Evolutionary conservation across 345 rosid species (phyloP).

Genomic region (Firmiana major): DNA sequence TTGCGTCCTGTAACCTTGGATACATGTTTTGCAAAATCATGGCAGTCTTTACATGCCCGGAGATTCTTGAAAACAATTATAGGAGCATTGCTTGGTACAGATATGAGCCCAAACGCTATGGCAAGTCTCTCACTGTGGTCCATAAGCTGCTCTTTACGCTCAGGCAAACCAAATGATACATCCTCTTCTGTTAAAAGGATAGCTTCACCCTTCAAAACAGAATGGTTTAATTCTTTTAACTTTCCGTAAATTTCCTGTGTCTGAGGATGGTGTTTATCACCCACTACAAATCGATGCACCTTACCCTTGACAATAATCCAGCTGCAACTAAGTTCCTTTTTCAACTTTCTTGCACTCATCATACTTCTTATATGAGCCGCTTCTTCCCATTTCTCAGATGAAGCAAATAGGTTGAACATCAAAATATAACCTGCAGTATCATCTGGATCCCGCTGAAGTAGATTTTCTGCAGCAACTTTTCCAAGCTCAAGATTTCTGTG

Average conservation of each 20-base stretch:
- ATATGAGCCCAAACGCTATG: constrained; percentile 63
- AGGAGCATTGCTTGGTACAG: constrained; percentile 38
- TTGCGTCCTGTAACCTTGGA: constrained; percentile 46
- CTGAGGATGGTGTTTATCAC: constrained; percentile 69
- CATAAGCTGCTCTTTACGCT: constrained; percentile 53
- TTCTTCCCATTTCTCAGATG: constrained; percentile 61
- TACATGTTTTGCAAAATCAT: constrained; percentile 65
- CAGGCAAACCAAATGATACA: constrained; percentile 36
- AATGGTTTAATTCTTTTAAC: constrained; percentile 42
- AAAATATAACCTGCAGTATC: constrained; percentile 66
- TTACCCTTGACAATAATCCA: constrained; percentile 63
- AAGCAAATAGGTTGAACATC: constrained; percentile 56
- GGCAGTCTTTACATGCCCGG: constrained; percentile 66
- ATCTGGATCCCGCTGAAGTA: constrained; percentile 49
- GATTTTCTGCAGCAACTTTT: constrained; percentile 52
- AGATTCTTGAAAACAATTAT: constrained; percentile 71
- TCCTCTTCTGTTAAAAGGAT: constrained; percentile 33
- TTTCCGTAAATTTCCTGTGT: constrained; percentile 51
- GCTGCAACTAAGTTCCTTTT: constrained; percentile 72
- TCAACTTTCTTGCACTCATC: constrained; percentile 56
- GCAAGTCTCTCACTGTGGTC: constrained; percentile 82
- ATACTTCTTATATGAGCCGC: constrained; percentile 55
- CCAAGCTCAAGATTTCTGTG: constrained; percentile 63
- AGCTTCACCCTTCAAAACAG: constrained; percentile 14
- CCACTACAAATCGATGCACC: constrained; percentile 63